These are phyloP conservation scores for Cercospora sp. DNA, from an alignment of 2,329 filamentous ascomycete genomes.

Conservation along the genomic window DNA sequence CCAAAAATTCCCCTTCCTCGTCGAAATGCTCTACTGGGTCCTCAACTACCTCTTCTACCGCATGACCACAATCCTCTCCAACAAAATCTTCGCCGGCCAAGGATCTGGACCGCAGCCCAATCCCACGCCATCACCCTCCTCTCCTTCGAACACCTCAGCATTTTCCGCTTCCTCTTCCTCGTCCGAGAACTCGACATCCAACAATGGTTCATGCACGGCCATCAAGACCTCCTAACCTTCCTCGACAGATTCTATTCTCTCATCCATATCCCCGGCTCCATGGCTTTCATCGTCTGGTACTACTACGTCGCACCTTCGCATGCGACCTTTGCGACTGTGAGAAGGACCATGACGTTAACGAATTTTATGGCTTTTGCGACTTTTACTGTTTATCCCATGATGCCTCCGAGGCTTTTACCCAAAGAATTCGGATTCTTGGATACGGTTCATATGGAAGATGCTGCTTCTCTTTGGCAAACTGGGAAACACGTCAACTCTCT, in stretches of 20 bases:
- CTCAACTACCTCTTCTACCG: conserved; percentile 66
- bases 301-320: conserved; percentile 58
- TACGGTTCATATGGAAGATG: conserved; percentile 48
- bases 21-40: conserved; percentile 74
- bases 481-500: conserved; percentile 49
- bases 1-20: conserved; percentile 67
- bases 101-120: conserved; percentile 59
- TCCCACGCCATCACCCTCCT: conserved; percentile 57
- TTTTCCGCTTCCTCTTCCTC: conserved; percentile 55
- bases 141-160: conserved; percentile 54
- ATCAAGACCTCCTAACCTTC: conserved; percentile 55
- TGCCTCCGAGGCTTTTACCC: conserved; percentile 52
- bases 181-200: conserved; percentile 55
- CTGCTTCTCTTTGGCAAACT: conserved; percentile 47
- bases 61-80: conserved; percentile 46
- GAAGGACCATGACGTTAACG: conserved; percentile 49
- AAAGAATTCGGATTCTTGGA: conserved; percentile 46
- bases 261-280: conserved; percentile 62
- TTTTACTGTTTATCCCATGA: conserved; percentile 53
- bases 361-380: conserved; percentile 55
- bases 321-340: conserved; percentile 44
- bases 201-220: conserved; percentile 58
- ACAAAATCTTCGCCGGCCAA: conserved; percentile 41
- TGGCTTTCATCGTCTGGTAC: conserved; percentile 54
- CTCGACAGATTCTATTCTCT: conserved; percentile 61